Conservation (phyloP, 768 basidiomycete genomes). For the Inosperma sp. region DNA sequence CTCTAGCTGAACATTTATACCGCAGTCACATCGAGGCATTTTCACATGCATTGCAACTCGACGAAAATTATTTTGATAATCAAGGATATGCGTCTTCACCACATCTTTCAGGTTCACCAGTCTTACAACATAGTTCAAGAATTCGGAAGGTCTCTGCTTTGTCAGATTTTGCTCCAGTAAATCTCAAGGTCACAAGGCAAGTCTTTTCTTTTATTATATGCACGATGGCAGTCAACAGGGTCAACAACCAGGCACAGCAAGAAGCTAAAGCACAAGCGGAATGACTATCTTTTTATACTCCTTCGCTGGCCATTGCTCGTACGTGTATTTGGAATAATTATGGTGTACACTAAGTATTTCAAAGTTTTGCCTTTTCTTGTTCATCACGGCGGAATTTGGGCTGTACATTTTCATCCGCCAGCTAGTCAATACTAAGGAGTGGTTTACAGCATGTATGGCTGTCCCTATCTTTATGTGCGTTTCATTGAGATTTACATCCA, state of each 20-base stretch:
- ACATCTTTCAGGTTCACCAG: conserved; percentile 38
- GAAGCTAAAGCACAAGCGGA: conserved; percentile 41
- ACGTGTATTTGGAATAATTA: conserved; percentile 19
- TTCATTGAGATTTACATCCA: conserved; percentile 25
- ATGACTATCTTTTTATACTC: conserved; percentile 73
- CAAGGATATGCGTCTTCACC: conserved; percentile 33
- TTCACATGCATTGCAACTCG: conserved; percentile 61
- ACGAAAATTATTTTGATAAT: conserved; percentile 45
- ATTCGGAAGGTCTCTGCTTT: conserved; percentile 78
- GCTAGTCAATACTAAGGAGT: conserved; percentile 92
- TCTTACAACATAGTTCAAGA: conserved; percentile 34
- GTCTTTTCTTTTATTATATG: conserved; percentile 12
- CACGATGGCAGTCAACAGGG: not conserved
- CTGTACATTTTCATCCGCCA: conserved; percentile 86
- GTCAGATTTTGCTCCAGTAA: conserved; percentile 88
- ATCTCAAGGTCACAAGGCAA: conserved; percentile 75
- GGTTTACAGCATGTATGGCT: conserved; percentile 74
- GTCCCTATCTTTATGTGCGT: not conserved
- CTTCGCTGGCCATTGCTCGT: conserved; percentile 87
- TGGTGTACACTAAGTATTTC: conserved; percentile 1
- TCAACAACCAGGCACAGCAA: conserved; percentile 33
- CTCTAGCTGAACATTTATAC: conserved; percentile 1
- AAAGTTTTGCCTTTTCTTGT: conserved; percentile 77
- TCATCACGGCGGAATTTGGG: conserved; percentile 83
- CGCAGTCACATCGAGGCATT: conserved; percentile 68